Evolutionary conservation across 2,329 filamentous ascomycete species (phyloP).

Genomic region (Fonsecaea multimorphosa): DNA sequence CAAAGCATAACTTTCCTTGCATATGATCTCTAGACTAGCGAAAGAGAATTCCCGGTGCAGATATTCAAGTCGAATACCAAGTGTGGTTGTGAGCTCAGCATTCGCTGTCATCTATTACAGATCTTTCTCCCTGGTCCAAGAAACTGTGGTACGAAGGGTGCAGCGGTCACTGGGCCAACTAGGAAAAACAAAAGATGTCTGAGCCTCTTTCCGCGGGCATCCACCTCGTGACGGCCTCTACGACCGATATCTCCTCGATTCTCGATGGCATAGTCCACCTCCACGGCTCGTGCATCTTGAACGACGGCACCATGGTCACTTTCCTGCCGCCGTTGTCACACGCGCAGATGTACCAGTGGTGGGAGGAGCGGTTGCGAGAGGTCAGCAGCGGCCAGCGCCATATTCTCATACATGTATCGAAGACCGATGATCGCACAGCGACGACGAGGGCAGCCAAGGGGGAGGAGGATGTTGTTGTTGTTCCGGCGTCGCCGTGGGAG

Average conservation of each 20-base stretch:
- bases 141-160: too few relatives aligned
- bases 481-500: slow-evolving; percentile 15
- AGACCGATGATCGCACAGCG: slow-evolving; percentile 42
- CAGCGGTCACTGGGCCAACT: too few relatives aligned
- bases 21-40: too few relatives aligned
- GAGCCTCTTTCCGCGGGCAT: slow-evolving; percentile 9
- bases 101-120: too few relatives aligned
- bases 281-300: slow-evolving; percentile 65
- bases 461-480: too few relatives aligned
- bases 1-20: too few relatives aligned
- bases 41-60: too few relatives aligned
- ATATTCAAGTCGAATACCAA: too few relatives aligned
- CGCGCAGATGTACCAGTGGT: slow-evolving; percentile 63
- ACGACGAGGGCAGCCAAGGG: background rate
- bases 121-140: too few relatives aligned
- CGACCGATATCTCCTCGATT: slow-evolving; percentile 41
- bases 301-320: slow-evolving; percentile 62
- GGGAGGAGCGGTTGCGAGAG: slow-evolving; percentile 61
- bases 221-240: slow-evolving; percentile 19
- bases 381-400: slow-evolving; percentile 54
- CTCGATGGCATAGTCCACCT: slow-evolving; percentile 64
- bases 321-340: slow-evolving; percentile 66
- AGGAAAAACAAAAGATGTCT: background rate
- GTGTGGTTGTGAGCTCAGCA: too few relatives aligned
- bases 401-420: slow-evolving; percentile 60